Conservation (phyloP, 345 rosid genomes). For the Erysimum cheiranthoides region DNA sequence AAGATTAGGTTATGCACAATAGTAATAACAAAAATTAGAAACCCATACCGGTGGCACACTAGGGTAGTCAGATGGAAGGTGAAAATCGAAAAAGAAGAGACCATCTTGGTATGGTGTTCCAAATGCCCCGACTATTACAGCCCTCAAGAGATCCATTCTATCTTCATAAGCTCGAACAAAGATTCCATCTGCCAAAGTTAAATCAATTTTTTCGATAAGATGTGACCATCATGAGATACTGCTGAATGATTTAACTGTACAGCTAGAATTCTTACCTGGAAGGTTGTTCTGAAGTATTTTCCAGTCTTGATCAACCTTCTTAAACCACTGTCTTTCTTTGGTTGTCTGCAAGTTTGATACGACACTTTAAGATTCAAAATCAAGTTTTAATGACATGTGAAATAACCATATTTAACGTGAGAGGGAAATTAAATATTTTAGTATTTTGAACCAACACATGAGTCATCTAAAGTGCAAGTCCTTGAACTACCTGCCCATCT, state of each 20-base stretch:
- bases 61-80: constrained; percentile 88
- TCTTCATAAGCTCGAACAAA: constrained; percentile 91
- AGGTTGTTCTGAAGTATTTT: constrained; percentile 94
- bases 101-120: constrained; percentile 99
- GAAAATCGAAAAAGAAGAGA: constrained; percentile 95
- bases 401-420: constrained; percentile 6
- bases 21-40: constrained; percentile 21
- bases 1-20: not conserved
- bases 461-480: constrained; percentile 20
- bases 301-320: constrained; percentile 99
- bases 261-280: constrained; percentile 66
- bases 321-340: constrained; percentile 85
- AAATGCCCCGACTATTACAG: constrained; percentile 89
- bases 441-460: constrained; percentile 1
- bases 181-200: constrained; percentile 70
- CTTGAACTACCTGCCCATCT: constrained; percentile 65
- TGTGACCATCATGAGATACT: constrained; percentile 21
- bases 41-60: constrained; percentile 82
- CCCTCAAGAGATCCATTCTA: constrained; percentile 93
- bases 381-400: constrained; percentile 19
- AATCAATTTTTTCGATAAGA: not conserved
- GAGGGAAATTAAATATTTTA: not conserved
- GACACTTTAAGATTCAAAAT: constrained; percentile 19
- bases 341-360: constrained; percentile 57
- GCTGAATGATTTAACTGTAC: not conserved